These are phyloP conservation scores for Nakazawaea wickerhamii DNA, from an alignment of 805 yeast species.

Conservation along the genomic window DNA sequence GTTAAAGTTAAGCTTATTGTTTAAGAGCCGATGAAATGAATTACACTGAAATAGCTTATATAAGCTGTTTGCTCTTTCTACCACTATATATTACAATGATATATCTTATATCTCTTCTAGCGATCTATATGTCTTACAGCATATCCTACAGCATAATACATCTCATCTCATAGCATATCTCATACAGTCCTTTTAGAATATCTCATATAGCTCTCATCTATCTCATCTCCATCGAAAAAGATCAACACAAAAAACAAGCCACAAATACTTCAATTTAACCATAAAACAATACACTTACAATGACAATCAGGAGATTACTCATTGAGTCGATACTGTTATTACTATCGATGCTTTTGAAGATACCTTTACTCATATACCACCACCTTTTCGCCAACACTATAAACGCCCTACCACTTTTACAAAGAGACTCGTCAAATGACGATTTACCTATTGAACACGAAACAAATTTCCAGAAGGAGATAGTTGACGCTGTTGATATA, in stretches of 20 bases:
- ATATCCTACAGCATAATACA: too few relatives aligned
- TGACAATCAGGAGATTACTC: constrained; percentile 1
- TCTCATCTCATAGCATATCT: too few relatives aligned
- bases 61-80: too few relatives aligned
- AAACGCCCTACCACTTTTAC: not conserved
- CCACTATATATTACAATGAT: too few relatives aligned
- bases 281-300: not conserved
- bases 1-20: too few relatives aligned
- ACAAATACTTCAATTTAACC: not conserved
- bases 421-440: not conserved
- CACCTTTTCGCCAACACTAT: not conserved
- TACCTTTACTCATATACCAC: constrained; percentile 2
- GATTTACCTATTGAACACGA: not conserved
- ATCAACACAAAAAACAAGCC: not conserved
- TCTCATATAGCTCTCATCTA: too few relatives aligned
- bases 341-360: constrained; percentile 1
- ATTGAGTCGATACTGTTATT: constrained; percentile 7
- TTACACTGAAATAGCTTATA: too few relatives aligned
- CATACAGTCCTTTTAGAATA: too few relatives aligned
- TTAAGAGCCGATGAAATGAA: too few relatives aligned
- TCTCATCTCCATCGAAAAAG: not conserved
- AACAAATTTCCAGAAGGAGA: constrained; percentile 13
- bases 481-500: constrained; percentile 24
- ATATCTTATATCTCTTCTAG: too few relatives aligned
- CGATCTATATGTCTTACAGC: too few relatives aligned